Conservation (phyloP, 2,329 filamentous ascomycete genomes). For the Colletotrichum horii region DNA sequence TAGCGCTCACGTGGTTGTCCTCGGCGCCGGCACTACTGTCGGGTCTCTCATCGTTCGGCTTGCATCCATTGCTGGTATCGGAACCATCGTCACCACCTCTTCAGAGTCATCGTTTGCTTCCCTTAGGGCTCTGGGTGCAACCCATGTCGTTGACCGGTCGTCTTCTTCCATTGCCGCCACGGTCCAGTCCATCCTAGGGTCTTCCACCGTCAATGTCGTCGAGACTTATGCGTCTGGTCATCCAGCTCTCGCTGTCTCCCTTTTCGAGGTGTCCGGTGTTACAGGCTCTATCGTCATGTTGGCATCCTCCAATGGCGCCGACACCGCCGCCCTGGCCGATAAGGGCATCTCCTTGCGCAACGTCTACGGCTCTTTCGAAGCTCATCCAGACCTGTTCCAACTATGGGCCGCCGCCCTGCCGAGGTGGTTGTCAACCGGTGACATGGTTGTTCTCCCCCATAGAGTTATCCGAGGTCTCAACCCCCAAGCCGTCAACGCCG, state of each 20-base stretch:
- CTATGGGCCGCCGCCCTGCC: not conserved
- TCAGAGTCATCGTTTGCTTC: not conserved
- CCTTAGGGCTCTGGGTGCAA: not conserved
- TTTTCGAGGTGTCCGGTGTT: too few relatives aligned
- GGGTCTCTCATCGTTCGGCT: not conserved
- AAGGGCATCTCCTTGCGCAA: not conserved
- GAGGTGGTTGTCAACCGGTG: not conserved
- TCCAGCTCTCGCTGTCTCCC: not conserved
- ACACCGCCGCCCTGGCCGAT: not conserved
- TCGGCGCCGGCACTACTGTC: not conserved
- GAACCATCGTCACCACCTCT: not conserved
- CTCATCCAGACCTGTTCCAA: not conserved
- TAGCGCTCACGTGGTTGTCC: not conserved
- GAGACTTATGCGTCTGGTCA: not conserved
- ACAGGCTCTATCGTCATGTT: not conserved
- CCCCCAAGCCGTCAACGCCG: not conserved
- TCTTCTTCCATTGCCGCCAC: not conserved
- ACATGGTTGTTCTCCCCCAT: not conserved
- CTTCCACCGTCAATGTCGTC: not conserved
- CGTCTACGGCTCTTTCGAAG: not conserved
- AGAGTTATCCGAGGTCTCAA: not conserved
- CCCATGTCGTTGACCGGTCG: not conserved
- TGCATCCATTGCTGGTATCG: not conserved
- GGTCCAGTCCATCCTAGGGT: not conserved
- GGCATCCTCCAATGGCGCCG: not conserved